Base-by-base conservation (phyloP, 768 basidiomycete genomes). In the Tulasnella calospora region DNA sequence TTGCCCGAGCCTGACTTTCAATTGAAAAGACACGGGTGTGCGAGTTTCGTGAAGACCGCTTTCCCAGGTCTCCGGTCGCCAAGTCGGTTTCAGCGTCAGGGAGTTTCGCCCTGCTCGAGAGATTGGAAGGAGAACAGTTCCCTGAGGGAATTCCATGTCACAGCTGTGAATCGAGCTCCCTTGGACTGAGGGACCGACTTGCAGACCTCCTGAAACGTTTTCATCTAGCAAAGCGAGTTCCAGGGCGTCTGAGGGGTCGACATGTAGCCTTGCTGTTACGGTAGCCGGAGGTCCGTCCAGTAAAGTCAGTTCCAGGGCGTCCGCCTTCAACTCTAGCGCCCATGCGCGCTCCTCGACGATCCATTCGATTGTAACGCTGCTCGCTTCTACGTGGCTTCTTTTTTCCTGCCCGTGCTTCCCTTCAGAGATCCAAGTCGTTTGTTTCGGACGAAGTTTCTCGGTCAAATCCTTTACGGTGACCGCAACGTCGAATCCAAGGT, bases 311-410 rank as follows among this genome's bases (percentile, higher is more conserved):
- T 40, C 44, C 33, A 72, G 33, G 17, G 38, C 23, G 44, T 72
- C 71, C 30, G 36, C 27, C 38, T 40, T 40, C n/a, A 72, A n/a
- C 38, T 72, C 38, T 27, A 72, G 38, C 12, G 71, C 44, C 71
- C 71, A 72, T 35, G 71, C 71, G n/a, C 71, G 71, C 21, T 72
- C 71, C n/a, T 46, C 71, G 30, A 72, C 44, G 36, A 72, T 19
- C 71, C 71, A 72, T 46, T 72, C 71, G 36, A 72, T 72, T 5
- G 30, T 9, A 15, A 72, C 27, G 19, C 61, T 67, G 15, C 33
- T 67, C 61, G 61, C 15, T 35, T 67, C 61, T 12, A 33, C 61
- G 19, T 30, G 27, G 9, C 10, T 67, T 17, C 35, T 67, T 15
- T 30, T 67, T 6, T 35, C 61, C 0, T 67, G 4, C 17, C 33